These are phyloP conservation scores for Macrolepiota albuminosa DNA, from an alignment of 768 basidiomycete species.

Conservation along the genomic window DNA sequence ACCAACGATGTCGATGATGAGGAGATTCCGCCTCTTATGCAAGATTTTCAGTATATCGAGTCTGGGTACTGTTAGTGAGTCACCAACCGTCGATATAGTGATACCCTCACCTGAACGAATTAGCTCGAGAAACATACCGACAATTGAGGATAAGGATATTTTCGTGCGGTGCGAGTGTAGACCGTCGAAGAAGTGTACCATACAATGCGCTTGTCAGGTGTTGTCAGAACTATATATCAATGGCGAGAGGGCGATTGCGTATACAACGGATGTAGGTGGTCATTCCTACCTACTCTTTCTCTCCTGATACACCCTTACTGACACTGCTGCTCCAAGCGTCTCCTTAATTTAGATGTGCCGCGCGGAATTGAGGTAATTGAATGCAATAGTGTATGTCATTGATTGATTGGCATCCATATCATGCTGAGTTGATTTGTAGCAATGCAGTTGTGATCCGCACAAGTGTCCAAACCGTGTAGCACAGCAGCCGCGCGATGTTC, in stretches of 20 bases:
- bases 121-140: conserved; percentile 15
- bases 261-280: conserved; percentile 31
- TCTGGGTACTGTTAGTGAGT: conserved; percentile 45
- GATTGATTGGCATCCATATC: background rate
- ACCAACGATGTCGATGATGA: conserved; percentile 39
- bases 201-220: conserved; percentile 44
- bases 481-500: conserved; percentile 50
- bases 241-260: conserved; percentile 33
- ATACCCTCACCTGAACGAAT: background rate
- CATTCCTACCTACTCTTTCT: background rate
- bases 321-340: conserved; percentile 36
- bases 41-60: conserved; percentile 50
- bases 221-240: conserved; percentile 29
- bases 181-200: conserved; percentile 26
- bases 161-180: conserved; percentile 43
- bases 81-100: background rate
- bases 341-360: conserved; percentile 40
- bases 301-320: background rate
- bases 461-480: conserved; percentile 57
- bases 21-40: conserved; percentile 36
- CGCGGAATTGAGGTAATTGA: conserved; percentile 54
- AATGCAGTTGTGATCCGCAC: conserved; percentile 36
- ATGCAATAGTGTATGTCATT: conserved; percentile 52
- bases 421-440: conserved; percentile 20
- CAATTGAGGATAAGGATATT: conserved; percentile 22